Base-by-base conservation (phyloP, 2,329 filamentous ascomycete species). In the Talaromyces atroroseus region DNA sequence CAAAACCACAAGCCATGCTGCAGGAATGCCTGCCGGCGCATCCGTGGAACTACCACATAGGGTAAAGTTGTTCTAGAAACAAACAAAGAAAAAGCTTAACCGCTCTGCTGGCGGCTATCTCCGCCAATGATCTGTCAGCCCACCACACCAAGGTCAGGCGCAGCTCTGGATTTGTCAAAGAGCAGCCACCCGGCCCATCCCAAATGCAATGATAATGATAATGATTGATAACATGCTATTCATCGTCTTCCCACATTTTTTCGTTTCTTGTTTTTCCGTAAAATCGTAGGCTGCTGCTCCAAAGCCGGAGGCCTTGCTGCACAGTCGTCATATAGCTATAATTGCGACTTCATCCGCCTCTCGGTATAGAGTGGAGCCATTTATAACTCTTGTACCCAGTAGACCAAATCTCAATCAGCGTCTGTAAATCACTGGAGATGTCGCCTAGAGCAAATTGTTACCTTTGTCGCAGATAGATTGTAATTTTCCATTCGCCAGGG, bases 401-500 rank as follows among this genome's bases (percentile, higher is more conserved):
- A n/a, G 54, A 54, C 26, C 36, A 51, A 47, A 63, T 58, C 68
- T 65, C 65, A 69, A 42, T 29, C 26, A 57, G 50, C 36, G 23
- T 38, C 40, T 12, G n/a, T 38, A 23, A 32, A 38, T 42, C n/a
- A 16, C 44, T 42, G 8, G 49, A 21, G 10, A 29, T 29, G 5
- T 11, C 40, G 20, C n/a, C 52, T 54, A 42, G 57, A 48, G 36
- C 18, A 48, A 23, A 47, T n/a, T 29, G 61, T 58, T 59, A 74
- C 73, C 69, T 73, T 74, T 40, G 69, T 59, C 46, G 73, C 67
- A 56, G 74, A 69, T 49, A 71, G 68, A 12, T 64, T 64, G 59
- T 68, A 74, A 54, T 71, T 75, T 52, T 74, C 67, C 48, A 58
- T 64, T 60, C 71, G 67, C 71, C 71, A 74, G 20, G 66, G 65